Percentiles rank a stretch among this genome's conserved stretches.
These are phyloP conservation scores for Ustilaginoidea virens DNA, from an alignment of 2,329 filamentous ascomycete genomes.

Conservation along the genomic window DNA sequence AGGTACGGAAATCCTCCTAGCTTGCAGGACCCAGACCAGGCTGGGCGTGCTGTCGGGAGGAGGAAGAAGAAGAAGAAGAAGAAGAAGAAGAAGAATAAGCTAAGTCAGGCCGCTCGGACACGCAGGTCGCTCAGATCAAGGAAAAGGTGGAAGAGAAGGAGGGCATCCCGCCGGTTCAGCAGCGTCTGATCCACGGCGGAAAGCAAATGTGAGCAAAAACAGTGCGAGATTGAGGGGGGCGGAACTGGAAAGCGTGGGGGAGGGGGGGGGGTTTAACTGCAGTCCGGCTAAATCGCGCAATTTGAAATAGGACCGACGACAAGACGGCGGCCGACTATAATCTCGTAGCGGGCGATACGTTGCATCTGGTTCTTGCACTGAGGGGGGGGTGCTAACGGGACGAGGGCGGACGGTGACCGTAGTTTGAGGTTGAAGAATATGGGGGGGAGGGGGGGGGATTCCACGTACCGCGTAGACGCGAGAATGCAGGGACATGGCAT, in stretches of 20 bases:
- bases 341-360: conserved; percentile 79
- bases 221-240: too few species aligned
- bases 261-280: too few species aligned
- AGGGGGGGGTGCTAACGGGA: conserved; percentile 47
- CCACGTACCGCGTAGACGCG: too few species aligned
- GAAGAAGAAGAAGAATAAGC: neutral
- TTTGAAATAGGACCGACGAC: conserved; percentile 75
- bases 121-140: conserved; percentile 85
- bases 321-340: conserved; percentile 84
- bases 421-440: neutral
- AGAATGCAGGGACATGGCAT: neutral
- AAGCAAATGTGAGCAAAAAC: conserved; percentile 78
- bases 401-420: conserved; percentile 1
- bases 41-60: too few species aligned
- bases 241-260: too few species aligned
- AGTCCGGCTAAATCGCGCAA: too few species aligned
- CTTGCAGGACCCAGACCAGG: neutral
- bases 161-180: conserved; percentile 91
- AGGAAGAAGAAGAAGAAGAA: neutral
- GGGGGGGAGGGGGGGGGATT: neutral
- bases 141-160: conserved; percentile 99
- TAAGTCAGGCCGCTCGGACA: neutral
- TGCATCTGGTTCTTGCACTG: conserved; percentile 90
- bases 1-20: conserved; percentile 41
- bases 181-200: conserved; percentile 87